phyloP scores from a whole-genome alignment of 208 protist species.

The Acanthamoeba castellanii region DNA sequence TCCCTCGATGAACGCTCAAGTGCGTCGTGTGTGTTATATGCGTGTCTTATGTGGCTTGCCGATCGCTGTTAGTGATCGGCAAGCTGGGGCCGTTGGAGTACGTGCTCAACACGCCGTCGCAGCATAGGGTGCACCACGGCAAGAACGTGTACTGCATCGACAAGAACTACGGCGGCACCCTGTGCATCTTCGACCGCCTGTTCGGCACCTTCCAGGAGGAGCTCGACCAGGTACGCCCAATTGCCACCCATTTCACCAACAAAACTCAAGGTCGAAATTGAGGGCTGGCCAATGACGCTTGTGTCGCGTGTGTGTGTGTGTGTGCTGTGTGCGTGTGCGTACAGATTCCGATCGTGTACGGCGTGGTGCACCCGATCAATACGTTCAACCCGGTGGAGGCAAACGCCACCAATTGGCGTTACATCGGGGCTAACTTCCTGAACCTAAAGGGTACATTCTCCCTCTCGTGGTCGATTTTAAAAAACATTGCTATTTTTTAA shows the following conservation, averaged over 20 bases:
- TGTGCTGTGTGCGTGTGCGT: not conserved
- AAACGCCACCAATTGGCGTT: conserved; percentile 74
- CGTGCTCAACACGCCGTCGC: conserved; percentile 84
- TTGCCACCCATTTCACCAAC: not conserved
- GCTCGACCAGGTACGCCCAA: conserved; percentile 53
- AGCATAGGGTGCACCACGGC: conserved; percentile 87
- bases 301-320: not conserved
- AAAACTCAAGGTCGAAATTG: not conserved
- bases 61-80: not conserved
- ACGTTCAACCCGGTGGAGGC: conserved; percentile 78
- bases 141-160: conserved; percentile 84
- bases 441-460: not conserved
- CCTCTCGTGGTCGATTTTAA: too few relatives aligned
- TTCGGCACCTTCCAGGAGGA: conserved; percentile 85
- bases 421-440: conserved; percentile 40
- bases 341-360: conserved; percentile 77
- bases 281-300: too few relatives aligned
- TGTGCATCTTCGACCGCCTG: conserved; percentile 85
- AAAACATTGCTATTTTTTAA: too few relatives aligned
- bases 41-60: too few relatives aligned
- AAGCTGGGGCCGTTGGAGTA: conserved; percentile 83
- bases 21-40: too few relatives aligned
- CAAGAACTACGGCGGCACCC: conserved; percentile 86
- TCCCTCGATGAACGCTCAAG: too few relatives aligned
- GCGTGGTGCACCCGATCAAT: conserved; percentile 76